A percentile compares a stretch with the other conserved stretches of the same genome.
These are phyloP conservation scores for Centella asiatica DNA, from an alignment of 129 eudicot genomes.

Conservation along the genomic window DNA sequence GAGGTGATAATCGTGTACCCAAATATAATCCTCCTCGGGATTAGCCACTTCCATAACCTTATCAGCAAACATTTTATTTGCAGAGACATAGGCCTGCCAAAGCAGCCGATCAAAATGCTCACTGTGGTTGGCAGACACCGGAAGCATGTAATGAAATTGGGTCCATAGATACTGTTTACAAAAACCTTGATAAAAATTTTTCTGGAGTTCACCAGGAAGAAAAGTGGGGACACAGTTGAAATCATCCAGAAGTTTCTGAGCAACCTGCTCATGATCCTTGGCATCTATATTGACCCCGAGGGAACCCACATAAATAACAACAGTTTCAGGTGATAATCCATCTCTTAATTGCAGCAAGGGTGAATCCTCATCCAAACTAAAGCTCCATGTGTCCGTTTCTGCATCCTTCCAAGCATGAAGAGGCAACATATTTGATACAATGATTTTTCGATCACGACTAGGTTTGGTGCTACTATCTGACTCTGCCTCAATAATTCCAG, in stretches of 20 bases:
- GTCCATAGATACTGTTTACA: conserved; percentile 93
- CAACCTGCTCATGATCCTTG: conserved; percentile 75
- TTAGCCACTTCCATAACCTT: conserved; percentile 77
- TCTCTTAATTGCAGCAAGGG: conserved; percentile 58
- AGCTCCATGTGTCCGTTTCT: conserved; percentile 54
- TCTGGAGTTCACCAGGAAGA: conserved; percentile 57
- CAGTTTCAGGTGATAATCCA: conserved; percentile 60
- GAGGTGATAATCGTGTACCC: conserved; percentile 92
- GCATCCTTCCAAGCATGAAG: conserved; percentile 52
- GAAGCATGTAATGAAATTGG: conserved; percentile 89
- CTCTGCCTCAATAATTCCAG: conserved; percentile 35
- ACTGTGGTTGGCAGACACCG: conserved; percentile 67
- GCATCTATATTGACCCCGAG: conserved; percentile 59
- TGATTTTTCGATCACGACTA: conserved; percentile 48
- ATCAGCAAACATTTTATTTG: conserved; percentile 75
- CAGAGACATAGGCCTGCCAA: conserved; percentile 83
- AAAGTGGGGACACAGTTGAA: conserved; percentile 87
- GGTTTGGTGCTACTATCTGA: conserved; percentile 39
- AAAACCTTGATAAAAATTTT: conserved; percentile 69
- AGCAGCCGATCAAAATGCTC: conserved; percentile 65
- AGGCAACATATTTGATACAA: conserved; percentile 85
- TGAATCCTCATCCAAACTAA: conserved; percentile 68
- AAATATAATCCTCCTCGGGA: conserved; percentile 72
- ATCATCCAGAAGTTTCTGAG: conserved; percentile 66
- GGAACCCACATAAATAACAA: conserved; percentile 68